Evolutionary conservation across 2,329 filamentous ascomycete species (phyloP), one percentile per base, ranked within the genome.

Genomic region (Fusarium tupiense): DNA sequence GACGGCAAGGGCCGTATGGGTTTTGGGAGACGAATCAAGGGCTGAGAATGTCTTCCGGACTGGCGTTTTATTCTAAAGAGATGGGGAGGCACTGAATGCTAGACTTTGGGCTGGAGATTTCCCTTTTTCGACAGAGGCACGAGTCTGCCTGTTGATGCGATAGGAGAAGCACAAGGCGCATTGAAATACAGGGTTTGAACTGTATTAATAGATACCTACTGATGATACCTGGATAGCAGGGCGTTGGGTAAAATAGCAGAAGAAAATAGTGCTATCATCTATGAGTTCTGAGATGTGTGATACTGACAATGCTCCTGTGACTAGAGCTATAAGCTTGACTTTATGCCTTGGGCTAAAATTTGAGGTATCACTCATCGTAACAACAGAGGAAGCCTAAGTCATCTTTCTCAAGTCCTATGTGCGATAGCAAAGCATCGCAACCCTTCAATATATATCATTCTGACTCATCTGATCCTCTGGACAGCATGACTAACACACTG

Each of bases 41-140:
- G 87, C 87, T 89, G 87, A 89, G 83, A 82, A 66, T 76, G 85
- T 87, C 86, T 87, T 86, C 82, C 70, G 53, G 59, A 64, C 56
- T 73, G 77, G 75, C 73, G 77, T 79, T 79, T 71, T 58, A 65
- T 56, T 69, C 64, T 65, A 62, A 59, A 56, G 52, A 64, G 40
- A 47, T 47, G 43, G 53, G 24, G 40, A 62, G 44, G 60, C 54
- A 73, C 46, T 37, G 20, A 56, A 41, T 72, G 64, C 56, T 63
- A 64, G 60, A 67, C 31, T 59, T 40, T 60, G 40, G 58, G 46
- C 43, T 46, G 29, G 41, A 35, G 24, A 59, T 43, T 22, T 22
- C 46, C 47, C 47, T 20, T 44, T 41, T 43, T 24, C 58, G 19
- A 65, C 41, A 49, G 22, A 47, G 37, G 29, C 40, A 56, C 24